Conservation (phyloP, 1,284 basidiomycete species). For the Phlebopus sp. region DNA sequence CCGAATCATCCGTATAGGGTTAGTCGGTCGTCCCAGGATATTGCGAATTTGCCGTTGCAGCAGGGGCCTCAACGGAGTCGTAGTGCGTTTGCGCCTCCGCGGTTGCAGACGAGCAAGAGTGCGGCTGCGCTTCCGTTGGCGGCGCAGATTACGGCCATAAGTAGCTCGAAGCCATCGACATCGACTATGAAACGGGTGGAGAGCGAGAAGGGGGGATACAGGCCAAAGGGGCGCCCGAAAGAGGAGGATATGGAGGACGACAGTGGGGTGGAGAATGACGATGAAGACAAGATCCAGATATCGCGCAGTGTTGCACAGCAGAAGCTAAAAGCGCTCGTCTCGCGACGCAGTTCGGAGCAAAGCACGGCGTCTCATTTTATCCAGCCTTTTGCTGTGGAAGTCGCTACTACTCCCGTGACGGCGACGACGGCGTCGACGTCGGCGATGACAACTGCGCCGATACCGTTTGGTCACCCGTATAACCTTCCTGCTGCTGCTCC, state of each 20-base stretch:
- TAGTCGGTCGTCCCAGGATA: slow-evolving; percentile 50
- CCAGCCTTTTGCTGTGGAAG: slow-evolving; percentile 16
- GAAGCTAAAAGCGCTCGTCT: slow-evolving; percentile 53
- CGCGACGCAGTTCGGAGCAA: slow-evolving; percentile 33
- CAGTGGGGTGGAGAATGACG: slow-evolving; percentile 51
- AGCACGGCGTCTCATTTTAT: slow-evolving; percentile 16
- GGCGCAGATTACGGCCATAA: slow-evolving; percentile 51
- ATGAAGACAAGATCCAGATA: slow-evolving; percentile 49
- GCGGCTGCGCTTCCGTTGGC: slow-evolving; percentile 61
- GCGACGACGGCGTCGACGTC: slow-evolving; percentile 8
- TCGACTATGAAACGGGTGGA: slow-evolving; percentile 15
- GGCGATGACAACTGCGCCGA: slow-evolving; percentile 40
- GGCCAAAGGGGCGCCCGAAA: slow-evolving; percentile 62
- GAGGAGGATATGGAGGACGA: slow-evolving; percentile 71
- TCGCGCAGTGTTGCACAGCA: slow-evolving; percentile 64
- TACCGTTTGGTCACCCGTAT: slow-evolving; percentile 68
- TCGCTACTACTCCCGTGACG: slow-evolving; percentile 13
- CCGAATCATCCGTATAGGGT: slow-evolving; percentile 54
- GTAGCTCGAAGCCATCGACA: slow-evolving; percentile 27
- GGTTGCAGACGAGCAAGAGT: slow-evolving; percentile 59
- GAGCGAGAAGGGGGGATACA: slow-evolving; percentile 40
- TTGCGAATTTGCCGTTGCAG: slow-evolving; percentile 31
- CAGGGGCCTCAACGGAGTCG: slow-evolving; percentile 29
- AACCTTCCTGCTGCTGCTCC: slow-evolving; percentile 65
- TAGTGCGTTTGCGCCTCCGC: slow-evolving; percentile 27